A percentile compares a stretch with the other conserved stretches of the same genome.
These are phyloP conservation scores for Glonium stellatum DNA, from an alignment of 495 filamentous ascomycete species.

Conservation along the genomic window DNA sequence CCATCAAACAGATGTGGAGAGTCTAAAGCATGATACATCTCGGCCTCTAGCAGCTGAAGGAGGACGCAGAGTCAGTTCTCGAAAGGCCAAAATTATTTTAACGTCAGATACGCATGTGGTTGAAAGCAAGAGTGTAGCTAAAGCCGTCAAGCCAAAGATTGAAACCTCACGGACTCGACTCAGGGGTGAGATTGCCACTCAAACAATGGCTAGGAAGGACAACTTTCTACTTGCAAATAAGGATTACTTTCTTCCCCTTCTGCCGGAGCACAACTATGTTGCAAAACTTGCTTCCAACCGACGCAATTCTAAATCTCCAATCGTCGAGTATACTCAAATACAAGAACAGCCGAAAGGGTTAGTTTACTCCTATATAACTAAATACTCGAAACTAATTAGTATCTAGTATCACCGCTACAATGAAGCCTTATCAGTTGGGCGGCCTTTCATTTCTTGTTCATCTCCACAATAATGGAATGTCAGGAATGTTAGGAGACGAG, in stretches of 20 bases:
- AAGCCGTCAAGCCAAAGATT: constrained; percentile 1
- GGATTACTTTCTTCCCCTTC: constrained; percentile 47
- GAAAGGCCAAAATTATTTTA: constrained; percentile 13
- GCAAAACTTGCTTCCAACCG: constrained; percentile 36
- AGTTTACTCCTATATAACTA: not conserved
- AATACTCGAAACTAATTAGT: not conserved
- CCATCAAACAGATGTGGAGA: not conserved
- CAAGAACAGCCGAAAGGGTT: constrained; percentile 45
- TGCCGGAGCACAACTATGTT: constrained; percentile 50
- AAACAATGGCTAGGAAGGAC: constrained; percentile 43
- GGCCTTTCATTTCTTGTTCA: constrained; percentile 57
- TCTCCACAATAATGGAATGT: constrained; percentile 52
- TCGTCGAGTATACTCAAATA: constrained; percentile 42
- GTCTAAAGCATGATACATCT: not conserved
- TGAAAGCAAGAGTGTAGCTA: not conserved
- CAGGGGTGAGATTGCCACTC: constrained; percentile 42
- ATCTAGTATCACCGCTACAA: constrained; percentile 40
- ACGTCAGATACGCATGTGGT: constrained; percentile 15
- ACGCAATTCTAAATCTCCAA: constrained; percentile 3
- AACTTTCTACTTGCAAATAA: constrained; percentile 48
- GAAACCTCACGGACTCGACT: constrained; percentile 41
- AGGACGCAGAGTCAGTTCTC: not conserved
- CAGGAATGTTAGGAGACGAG: constrained; percentile 53
- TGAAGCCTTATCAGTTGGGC: constrained; percentile 60
- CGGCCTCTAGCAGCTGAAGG: not conserved